A percentile compares a stretch with the other conserved stretches of the same genome.
phyloP scores from a whole-genome alignment of 805 yeast species.

The Maudiozyma bulderi region DNA sequence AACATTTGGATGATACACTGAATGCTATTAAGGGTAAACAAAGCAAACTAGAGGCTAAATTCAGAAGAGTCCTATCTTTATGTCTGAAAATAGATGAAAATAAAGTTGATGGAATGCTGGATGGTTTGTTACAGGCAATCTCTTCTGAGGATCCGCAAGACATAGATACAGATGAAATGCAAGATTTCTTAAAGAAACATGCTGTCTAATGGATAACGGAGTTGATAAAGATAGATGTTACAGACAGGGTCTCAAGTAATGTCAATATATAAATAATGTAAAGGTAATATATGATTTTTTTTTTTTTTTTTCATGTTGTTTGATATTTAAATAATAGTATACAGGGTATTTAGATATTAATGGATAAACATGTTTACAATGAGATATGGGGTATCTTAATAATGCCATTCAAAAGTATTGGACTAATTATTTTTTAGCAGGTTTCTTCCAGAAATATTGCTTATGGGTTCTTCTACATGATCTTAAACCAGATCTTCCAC shows the following conservation, averaged over 20 bases:
- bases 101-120: conserved; percentile 71
- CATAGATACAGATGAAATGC: conserved; percentile 42
- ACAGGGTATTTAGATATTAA: too few species aligned
- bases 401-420: not conserved
- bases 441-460: conserved; percentile 48
- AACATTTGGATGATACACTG: conserved; percentile 43
- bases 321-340: too few species aligned
- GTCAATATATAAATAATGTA: not conserved
- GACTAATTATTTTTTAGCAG: conserved; percentile 18
- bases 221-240: not conserved
- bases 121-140: conserved; percentile 81
- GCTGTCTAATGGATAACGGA: conserved; percentile 17
- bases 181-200: conserved; percentile 43
- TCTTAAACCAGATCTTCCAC: conserved; percentile 68
- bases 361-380: not conserved
- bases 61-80: conserved; percentile 76
- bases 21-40: conserved; percentile 44
- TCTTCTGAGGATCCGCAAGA: conserved; percentile 69
- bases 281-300: not conserved
- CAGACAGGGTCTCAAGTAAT: not conserved
- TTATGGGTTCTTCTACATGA: conserved; percentile 90
- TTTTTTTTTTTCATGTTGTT: too few species aligned
- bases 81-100: conserved; percentile 82
- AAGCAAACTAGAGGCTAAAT: conserved; percentile 57
- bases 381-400: not conserved